Conservation (phyloP, 768 basidiomycete species). For the Russula virescens region DNA sequence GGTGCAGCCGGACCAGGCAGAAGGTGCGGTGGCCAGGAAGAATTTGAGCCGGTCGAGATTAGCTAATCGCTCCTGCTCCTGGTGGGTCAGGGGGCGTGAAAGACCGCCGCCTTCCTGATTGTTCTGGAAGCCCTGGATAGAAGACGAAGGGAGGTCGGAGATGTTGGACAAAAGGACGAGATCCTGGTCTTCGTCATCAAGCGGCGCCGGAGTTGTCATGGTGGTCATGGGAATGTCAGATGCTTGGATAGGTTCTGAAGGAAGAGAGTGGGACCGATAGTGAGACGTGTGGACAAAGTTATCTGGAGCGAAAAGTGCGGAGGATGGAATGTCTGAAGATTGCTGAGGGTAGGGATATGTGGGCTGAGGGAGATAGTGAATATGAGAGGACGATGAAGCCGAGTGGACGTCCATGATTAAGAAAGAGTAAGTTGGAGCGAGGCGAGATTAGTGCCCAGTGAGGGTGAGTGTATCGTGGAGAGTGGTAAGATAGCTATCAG, state of each 20-base stretch:
- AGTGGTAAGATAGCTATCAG: constrained; percentile 14
- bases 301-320: constrained; percentile 14
- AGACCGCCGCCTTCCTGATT: constrained; percentile 30
- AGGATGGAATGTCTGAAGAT: constrained; percentile 10
- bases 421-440: constrained; percentile 7
- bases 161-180: constrained; percentile 19
- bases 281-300: neutral
- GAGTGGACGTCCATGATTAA: constrained; percentile 18
- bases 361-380: constrained; percentile 18
- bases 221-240: constrained; percentile 14
- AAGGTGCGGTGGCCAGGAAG: constrained; percentile 83
- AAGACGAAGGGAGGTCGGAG: constrained; percentile 16
- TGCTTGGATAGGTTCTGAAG: constrained; percentile 9
- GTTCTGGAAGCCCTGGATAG: constrained; percentile 21
- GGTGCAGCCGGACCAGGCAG: constrained; percentile 52
- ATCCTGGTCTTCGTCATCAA: constrained; percentile 24
- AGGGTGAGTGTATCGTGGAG: constrained; percentile 7
- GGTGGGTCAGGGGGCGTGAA: constrained; percentile 51
- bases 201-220: constrained; percentile 16
- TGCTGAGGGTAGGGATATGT: constrained; percentile 19
- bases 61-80: constrained; percentile 66
- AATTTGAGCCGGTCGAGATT: constrained; percentile 80
- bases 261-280: constrained; percentile 10
- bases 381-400: constrained; percentile 8
- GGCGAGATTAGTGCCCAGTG: constrained; percentile 13